These are phyloP conservation scores for Penicillium aurantiogriseum DNA, from an alignment of 2,329 filamentous ascomycete species.

Conservation along the genomic window DNA sequence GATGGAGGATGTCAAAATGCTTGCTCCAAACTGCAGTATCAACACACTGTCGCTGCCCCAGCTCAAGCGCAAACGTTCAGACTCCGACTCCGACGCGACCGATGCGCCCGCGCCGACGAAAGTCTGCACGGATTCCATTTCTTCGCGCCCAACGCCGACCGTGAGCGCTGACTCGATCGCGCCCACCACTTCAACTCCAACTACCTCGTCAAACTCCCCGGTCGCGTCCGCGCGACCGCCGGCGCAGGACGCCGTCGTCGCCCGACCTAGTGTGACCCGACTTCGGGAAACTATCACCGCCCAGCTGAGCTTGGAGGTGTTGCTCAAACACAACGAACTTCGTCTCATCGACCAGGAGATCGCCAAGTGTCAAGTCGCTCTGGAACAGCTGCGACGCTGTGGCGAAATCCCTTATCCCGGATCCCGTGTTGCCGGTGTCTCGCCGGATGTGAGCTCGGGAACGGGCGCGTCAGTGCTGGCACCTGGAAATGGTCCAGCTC, in stretches of 20 bases:
- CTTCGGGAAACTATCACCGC: conserved; percentile 74
- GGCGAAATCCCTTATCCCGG: conserved; percentile 87
- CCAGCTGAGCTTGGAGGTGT: conserved; percentile 85
- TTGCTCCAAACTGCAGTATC: conserved; percentile 37
- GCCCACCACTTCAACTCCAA: conserved; percentile 5
- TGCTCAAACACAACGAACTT: conserved; percentile 91
- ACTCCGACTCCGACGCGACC: conserved; percentile 50
- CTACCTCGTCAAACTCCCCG: conserved; percentile 11
- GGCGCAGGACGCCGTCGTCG: conserved; percentile 21
- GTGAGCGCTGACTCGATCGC: conserved; percentile 5
- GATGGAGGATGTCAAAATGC: conserved; percentile 46
- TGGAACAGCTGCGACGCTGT: conserved; percentile 91
- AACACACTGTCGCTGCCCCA: conserved; percentile 41
- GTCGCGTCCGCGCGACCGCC: conserved; percentile 16
- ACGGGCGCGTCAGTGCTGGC: conserved; percentile 68
- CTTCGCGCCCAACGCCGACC: conserved; percentile 10
- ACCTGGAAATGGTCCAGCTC: conserved; percentile 62
- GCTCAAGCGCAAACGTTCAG: conserved; percentile 59
- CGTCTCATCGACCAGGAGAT: conserved; percentile 94
- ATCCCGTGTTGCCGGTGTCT: conserved; percentile 57
- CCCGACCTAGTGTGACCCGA: conserved; percentile 40
- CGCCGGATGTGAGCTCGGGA: conserved; percentile 69
- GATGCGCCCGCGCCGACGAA: conserved; percentile 34
- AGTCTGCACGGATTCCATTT: conserved; percentile 30
- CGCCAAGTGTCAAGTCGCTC: conserved; percentile 87